Conservation (phyloP, 2,329 filamentous ascomycete species). For the Shiraia sp. region DNA sequence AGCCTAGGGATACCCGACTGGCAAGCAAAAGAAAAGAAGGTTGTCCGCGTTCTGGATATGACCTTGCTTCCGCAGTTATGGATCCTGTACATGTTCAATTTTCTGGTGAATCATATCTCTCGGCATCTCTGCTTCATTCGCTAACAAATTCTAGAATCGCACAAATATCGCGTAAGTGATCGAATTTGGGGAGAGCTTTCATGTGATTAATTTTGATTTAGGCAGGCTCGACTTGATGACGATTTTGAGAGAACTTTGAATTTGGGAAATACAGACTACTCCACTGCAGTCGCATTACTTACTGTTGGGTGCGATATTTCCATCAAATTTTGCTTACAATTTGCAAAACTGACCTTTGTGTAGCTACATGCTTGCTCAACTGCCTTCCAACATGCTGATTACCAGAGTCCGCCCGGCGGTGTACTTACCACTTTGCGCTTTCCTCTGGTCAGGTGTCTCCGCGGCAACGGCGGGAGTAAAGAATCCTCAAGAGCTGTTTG, state of each 20-base stretch:
- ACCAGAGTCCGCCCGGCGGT: conserved; percentile 12
- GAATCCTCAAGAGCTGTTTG: conserved; percentile 59
- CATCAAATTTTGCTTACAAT: neutral
- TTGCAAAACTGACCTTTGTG: neutral
- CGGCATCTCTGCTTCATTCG: neutral
- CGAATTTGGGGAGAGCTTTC: too few relatives aligned
- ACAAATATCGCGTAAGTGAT: conserved; percentile 17
- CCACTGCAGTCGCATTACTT: conserved; percentile 13
- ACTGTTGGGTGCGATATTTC: conserved; percentile 8
- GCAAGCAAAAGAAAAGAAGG: conserved; percentile 9
- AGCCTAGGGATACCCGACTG: conserved; percentile 15
- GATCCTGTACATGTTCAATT: conserved; percentile 18
- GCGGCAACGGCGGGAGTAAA: conserved; percentile 61
- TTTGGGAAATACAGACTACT: conserved; percentile 17
- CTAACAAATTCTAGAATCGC: conserved; percentile 8
- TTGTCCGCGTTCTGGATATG: conserved; percentile 11
- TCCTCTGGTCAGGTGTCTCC: conserved; percentile 13
- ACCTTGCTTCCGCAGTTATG: conserved; percentile 14
- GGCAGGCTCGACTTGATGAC: conserved; percentile 16
- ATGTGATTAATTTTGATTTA: too few relatives aligned
- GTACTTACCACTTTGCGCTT: conserved; percentile 9
- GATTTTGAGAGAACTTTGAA: conserved; percentile 17
- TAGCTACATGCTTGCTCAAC: conserved; percentile 3
- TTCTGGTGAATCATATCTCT: neutral
- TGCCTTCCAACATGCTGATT: conserved; percentile 10